Evolutionary conservation across 441 rosid species (phyloP), one percentile per base, ranked within the genome.

Genomic region (Adansonia gregorii): DNA sequence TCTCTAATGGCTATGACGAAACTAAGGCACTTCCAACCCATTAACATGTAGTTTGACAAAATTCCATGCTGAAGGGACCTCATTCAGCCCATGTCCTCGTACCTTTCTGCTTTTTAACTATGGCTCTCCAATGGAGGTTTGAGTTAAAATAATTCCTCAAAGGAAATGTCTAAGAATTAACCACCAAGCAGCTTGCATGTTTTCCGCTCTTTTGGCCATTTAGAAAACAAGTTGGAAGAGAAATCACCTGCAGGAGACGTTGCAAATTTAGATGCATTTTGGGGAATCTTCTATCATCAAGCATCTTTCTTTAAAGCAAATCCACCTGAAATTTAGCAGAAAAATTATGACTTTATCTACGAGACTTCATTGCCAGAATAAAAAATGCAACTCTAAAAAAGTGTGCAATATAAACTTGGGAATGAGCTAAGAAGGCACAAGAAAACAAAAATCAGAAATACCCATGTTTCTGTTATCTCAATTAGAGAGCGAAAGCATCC

Each of bases 241-340:
- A 82, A 64, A 70, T 6, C 79, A 95, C 99, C 95, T 93, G 99
- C 78, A 95, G 85, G 49, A 96, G 88, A 19, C 96, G 93, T 79
- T 96, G 98, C 90, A 96, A 85, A 86, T 94, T 86, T 73, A 96
- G 94, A 87, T 90, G 92, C 93, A 96, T 87, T 84, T 94, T 96
- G 0, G 99, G 97, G 80, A 96, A 91, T 81, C 94, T 94, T 88
- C 98, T 86, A 76, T 93, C 95, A 77, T 94, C 98, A 80, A 93
- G 84, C 98, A 96, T 91, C 70, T 94, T 93, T 96, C 91, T 94
- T 96, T 85, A 87, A 83, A 78, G 92, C 87, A 80, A 90, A 90
- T 81, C 99, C 90, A 79, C 98, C 98, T 95, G 88, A 75, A 19
- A 76, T 51, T 17, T n/a, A 17, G 9, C 60, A 56, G 60, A 56